These are phyloP conservation scores for Xerocomus potaroensis DNA, from an alignment of 768 basidiomycete genomes.

Conservation along the genomic window DNA sequence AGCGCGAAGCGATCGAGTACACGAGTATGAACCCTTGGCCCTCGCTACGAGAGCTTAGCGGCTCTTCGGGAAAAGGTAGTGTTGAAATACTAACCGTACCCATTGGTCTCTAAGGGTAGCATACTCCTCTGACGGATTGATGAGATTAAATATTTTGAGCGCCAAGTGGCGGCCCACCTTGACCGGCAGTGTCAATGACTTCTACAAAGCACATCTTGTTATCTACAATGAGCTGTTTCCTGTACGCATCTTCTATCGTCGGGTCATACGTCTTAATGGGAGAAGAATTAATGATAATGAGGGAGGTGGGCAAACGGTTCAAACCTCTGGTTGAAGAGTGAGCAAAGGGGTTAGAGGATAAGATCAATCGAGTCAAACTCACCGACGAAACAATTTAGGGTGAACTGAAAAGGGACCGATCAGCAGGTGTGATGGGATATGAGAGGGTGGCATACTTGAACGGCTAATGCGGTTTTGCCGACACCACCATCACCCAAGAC, in stretches of 20 bases:
- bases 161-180: constrained; percentile 55
- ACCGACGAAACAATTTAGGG: constrained; percentile 95
- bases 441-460: constrained; percentile 60
- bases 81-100: constrained; percentile 72
- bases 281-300: constrained; percentile 8
- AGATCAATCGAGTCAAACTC: constrained; percentile 31
- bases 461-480: constrained; percentile 93
- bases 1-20: constrained; percentile 93
- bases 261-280: constrained; percentile 84
- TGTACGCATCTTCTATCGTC: constrained; percentile 97
- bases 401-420: constrained; percentile 58
- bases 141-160: constrained; percentile 14
- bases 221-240: constrained; percentile 92
- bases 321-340: constrained; percentile 47
- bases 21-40: constrained; percentile 98
- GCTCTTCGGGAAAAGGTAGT: constrained; percentile 4
- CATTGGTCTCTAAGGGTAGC: constrained; percentile 96
- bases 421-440: constrained; percentile 2
- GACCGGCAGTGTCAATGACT: constrained; percentile 95
- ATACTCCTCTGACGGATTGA: constrained; percentile 74
- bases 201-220: constrained; percentile 95
- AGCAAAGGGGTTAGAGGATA: constrained; percentile 11
- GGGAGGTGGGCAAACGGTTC: constrained; percentile 13
- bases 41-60: constrained; percentile 51
- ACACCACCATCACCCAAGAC: constrained; percentile 97